Evolutionary conservation across 371 early-diverging fungal species (phyloP).

Genomic region (Chytridium lagenaria): DNA sequence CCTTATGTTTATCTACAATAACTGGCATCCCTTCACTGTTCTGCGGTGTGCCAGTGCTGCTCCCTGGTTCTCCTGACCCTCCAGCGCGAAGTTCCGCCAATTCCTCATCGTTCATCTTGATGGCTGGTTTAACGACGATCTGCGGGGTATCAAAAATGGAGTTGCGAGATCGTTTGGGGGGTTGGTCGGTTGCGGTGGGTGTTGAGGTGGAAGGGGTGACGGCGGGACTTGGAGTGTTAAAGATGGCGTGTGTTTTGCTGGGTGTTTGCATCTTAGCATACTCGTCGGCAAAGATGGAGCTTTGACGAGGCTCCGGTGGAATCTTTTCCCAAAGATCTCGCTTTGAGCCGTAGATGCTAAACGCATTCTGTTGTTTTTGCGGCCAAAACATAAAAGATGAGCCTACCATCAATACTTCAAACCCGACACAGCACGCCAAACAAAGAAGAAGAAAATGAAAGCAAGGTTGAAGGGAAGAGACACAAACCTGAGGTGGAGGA

Average conservation of each 20-base stretch:
- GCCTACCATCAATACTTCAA: slow-evolving; percentile 17
- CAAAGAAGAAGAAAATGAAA: background rate
- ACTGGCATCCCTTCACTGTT: background rate
- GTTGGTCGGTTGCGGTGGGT: background rate
- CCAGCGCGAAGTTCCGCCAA: slow-evolving; percentile 31
- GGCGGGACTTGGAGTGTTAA: slow-evolving; percentile 2
- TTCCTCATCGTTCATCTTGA: slow-evolving; percentile 49
- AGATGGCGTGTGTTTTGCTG: background rate
- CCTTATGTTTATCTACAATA: background rate
- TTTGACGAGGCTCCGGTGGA: background rate
- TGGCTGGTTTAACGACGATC: slow-evolving; percentile 48
- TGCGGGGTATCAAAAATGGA: slow-evolving; percentile 48
- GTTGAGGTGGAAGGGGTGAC: slow-evolving; percentile 1
- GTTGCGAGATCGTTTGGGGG: slow-evolving; percentile 35
- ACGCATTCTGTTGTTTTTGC: background rate
- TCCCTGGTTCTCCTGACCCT: slow-evolving; percentile 18
- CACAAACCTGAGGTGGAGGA: background rate
- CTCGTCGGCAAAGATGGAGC: background rate
- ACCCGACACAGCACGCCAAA: background rate
- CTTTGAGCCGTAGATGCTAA: slow-evolving; percentile 24
- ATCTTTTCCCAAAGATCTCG: slow-evolving; percentile 34
- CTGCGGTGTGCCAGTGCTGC: background rate
- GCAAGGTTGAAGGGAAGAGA: background rate
- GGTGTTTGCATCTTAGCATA: slow-evolving; percentile 12
- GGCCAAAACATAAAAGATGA: background rate